A percentile compares a stretch with the other conserved stretches of the same genome.
These are phyloP conservation scores for Diaporthe capsici DNA, from an alignment of 2,329 filamentous ascomycete genomes.

Conservation along the genomic window DNA sequence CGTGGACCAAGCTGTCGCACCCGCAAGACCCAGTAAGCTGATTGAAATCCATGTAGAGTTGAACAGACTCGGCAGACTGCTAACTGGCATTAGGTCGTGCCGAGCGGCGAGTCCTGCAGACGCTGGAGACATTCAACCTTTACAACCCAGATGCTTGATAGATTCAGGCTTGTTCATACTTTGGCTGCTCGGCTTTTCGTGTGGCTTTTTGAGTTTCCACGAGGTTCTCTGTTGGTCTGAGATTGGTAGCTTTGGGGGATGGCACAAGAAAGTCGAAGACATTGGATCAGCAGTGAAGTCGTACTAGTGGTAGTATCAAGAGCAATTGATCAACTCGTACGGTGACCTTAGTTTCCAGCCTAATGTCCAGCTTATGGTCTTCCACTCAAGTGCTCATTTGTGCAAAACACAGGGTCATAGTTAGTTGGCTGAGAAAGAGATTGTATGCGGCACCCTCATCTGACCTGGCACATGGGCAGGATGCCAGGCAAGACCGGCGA, in stretches of 20 bases:
- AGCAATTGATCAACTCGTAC: not conserved
- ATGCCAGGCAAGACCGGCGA: no score
- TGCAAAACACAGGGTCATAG: no score
- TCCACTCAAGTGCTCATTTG: no score
- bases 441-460: no score
- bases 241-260: no score
- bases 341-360: no score
- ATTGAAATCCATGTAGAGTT: not conserved
- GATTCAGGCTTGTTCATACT: not conserved
- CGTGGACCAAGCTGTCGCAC: not conserved
- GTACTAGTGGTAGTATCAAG: no score
- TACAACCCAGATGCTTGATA: not conserved
- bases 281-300: not conserved
- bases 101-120: not conserved
- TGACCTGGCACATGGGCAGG: no score
- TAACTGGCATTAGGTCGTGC: not conserved
- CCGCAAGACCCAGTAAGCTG: constrained; percentile 29
- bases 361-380: no score
- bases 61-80: not conserved
- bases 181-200: no score
- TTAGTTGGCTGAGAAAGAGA: no score
- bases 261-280: not conserved
- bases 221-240: not conserved
- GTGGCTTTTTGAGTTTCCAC: not conserved
- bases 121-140: not conserved